Conservation (phyloP, 2,329 filamentous ascomycete genomes). For the Trichoderma sp. region DNA sequence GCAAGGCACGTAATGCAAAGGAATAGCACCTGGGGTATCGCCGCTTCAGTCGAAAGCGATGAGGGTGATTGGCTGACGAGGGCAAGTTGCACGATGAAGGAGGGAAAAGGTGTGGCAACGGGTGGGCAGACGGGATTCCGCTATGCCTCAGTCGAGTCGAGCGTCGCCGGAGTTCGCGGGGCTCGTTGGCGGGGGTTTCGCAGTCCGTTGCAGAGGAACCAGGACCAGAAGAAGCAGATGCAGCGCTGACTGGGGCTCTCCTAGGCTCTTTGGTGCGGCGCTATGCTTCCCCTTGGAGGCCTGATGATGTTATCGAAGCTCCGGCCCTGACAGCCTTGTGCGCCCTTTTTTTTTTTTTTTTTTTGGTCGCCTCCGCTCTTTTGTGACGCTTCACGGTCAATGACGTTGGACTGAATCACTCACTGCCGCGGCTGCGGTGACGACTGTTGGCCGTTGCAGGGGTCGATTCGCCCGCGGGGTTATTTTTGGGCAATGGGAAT, state of each 20-base stretch:
- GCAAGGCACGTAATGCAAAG: neutral
- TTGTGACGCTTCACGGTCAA: slow-evolving; percentile 11
- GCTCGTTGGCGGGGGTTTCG: slow-evolving; percentile 16
- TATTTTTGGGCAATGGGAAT: slow-evolving; percentile 11
- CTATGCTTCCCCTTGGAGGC: neutral
- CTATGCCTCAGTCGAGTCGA: neutral
- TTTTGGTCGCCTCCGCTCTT: slow-evolving; percentile 8
- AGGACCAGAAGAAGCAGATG: neutral
- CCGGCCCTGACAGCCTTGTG: slow-evolving; percentile 17
- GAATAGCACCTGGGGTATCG: neutral
- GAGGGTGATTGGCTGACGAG: neutral
- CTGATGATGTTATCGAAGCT: slow-evolving; percentile 23
- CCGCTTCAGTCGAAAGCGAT: neutral
- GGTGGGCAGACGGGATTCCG: neutral
- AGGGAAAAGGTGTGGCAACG: slow-evolving; percentile 8
- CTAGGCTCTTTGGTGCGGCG: slow-evolving; percentile 11
- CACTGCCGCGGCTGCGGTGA: neutral
- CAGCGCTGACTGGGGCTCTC: slow-evolving; percentile 6
- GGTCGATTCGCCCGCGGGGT: neutral
- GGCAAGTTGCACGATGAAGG: neutral
- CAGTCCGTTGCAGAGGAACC: neutral
- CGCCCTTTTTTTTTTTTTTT: neutral
- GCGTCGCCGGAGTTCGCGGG: slow-evolving; percentile 22
- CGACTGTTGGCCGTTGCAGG: neutral
- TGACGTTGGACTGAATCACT: slow-evolving; percentile 26